Evolutionary conservation across 2,329 filamentous ascomycete species (phyloP).

Genomic region (Arthrobotrys conoides): DNA sequence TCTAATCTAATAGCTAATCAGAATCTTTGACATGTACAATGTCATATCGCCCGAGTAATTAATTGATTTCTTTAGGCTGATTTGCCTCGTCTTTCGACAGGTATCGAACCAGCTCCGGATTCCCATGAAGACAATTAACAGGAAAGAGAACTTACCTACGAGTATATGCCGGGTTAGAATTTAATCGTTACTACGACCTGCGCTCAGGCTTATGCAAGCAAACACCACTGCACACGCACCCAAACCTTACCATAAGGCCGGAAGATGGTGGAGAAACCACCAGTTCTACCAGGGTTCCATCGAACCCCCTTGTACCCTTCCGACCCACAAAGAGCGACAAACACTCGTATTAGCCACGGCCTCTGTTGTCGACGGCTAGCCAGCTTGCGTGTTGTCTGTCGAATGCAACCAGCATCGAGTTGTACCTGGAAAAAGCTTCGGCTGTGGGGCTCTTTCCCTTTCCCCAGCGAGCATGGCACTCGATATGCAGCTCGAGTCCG

Average conservation of each 20-base stretch:
- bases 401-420: background rate
- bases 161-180: too few relatives aligned
- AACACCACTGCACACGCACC: background rate
- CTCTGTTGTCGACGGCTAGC: background rate
- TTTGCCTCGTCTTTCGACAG: too few relatives aligned
- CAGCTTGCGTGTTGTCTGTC: slow-evolving; percentile 11
- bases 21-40: too few relatives aligned
- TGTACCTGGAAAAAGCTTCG: slow-evolving; percentile 41
- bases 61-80: too few relatives aligned
- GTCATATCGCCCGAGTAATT: too few relatives aligned
- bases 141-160: too few relatives aligned
- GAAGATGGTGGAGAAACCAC: slow-evolving; percentile 47
- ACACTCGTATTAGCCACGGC: background rate
- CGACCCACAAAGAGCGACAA: slow-evolving; percentile 29
- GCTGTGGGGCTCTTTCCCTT: slow-evolving; percentile 48
- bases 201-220: slow-evolving; percentile 27
- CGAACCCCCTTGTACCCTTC: slow-evolving; percentile 19
- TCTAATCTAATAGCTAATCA: too few relatives aligned
- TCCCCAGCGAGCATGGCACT: slow-evolving; percentile 16
- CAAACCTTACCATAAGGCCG: slow-evolving; percentile 27
- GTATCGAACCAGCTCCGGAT: too few relatives aligned
- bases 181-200: too few relatives aligned
- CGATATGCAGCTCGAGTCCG: slow-evolving; percentile 49
- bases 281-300: slow-evolving; percentile 47
- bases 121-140: too few relatives aligned